Conservation (phyloP, 148 eudicot species). For the Spergularia bocconei region DNA sequence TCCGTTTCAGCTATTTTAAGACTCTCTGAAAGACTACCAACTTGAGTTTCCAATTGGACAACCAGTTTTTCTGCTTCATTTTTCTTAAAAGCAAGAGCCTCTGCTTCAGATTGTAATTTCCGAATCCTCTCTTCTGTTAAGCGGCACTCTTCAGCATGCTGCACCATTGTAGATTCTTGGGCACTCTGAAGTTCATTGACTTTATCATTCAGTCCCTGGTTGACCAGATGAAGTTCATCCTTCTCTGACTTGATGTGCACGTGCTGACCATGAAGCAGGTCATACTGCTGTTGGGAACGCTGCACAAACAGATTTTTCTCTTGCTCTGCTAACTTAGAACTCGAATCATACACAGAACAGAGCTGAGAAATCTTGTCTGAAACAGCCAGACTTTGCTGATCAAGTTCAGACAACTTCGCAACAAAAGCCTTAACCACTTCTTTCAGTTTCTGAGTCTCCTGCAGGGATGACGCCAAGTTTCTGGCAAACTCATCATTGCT, state of each 20-base stretch:
- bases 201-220: slow-evolving; percentile 53
- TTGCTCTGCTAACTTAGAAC: slow-evolving; percentile 43
- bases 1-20: slow-evolving; percentile 49
- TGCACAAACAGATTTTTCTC: slow-evolving; percentile 52
- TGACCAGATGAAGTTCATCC: slow-evolving; percentile 48
- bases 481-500: slow-evolving; percentile 45
- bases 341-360: slow-evolving; percentile 43
- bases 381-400: slow-evolving; percentile 56
- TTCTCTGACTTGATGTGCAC: slow-evolving; percentile 52
- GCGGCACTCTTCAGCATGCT: slow-evolving; percentile 87
- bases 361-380: slow-evolving; percentile 56
- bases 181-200: slow-evolving; percentile 63
- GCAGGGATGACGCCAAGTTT: slow-evolving; percentile 50
- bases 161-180: slow-evolving; percentile 70
- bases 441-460: slow-evolving; percentile 62
- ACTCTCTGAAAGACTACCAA: slow-evolving; percentile 46
- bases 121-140: slow-evolving; percentile 71
- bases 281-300: slow-evolving; percentile 50
- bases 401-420: slow-evolving; percentile 54
- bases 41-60: slow-evolving; percentile 50
- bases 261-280: slow-evolving; percentile 47
- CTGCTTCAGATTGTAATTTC: slow-evolving; percentile 61
- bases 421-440: slow-evolving; percentile 48
- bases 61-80: slow-evolving; percentile 48
- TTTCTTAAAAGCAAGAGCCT: slow-evolving; percentile 53